Evolutionary conservation across 1,139 yeast species (phyloP), one percentile per base, ranked within the genome.

Genomic region (Protomyces arabidopsidicola): DNA sequence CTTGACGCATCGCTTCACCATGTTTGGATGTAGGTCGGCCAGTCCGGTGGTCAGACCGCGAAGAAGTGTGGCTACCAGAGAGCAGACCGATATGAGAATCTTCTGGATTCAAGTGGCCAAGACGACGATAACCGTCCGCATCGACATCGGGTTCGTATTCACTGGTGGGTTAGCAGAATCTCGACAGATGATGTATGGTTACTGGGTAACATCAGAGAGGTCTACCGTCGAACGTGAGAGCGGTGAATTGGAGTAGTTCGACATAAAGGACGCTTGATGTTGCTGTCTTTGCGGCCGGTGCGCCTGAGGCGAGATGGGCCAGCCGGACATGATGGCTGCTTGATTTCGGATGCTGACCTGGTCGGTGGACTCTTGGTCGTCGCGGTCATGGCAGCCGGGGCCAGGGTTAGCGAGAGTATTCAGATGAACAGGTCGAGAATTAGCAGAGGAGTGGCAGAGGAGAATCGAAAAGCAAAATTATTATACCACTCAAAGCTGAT

Each of bases 131-230:
- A 3, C 62, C 62, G 31, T 58, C 62, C 27, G 62, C 62, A 34
- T 58, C 62, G 22, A 58, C 62, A 48, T 58, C 62, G 22, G 62
- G 62, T 24, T 58, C 62, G 42, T 58, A 58, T 24, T 58, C 62
- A 42, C 48, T 42, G 18, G 22, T 6, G 12, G 20, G 48, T 42
- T 42, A 42, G 48, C 22, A 16, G 9, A 6, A 20, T 18, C 16
- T 42, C 22, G 12, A 5, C 20, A 42, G 24, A 20, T 42, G 48
- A 18, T 42, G 24, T 10, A 9, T 18, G 14, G 22, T n/a, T 42
- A 42, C 48, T 42, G 48, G 22, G 48, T 42, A 24, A 42, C 48
- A 20, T 42, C 48, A 16, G 48, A 42, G 16, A 42, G 24, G 24
- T 42, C 48, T 18, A 42, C 48, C 6, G 48, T 42, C 12, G 48